phyloP scores from a whole-genome alignment of 176 grass and related monocot genomes.

The Cocos nucifera region DNA sequence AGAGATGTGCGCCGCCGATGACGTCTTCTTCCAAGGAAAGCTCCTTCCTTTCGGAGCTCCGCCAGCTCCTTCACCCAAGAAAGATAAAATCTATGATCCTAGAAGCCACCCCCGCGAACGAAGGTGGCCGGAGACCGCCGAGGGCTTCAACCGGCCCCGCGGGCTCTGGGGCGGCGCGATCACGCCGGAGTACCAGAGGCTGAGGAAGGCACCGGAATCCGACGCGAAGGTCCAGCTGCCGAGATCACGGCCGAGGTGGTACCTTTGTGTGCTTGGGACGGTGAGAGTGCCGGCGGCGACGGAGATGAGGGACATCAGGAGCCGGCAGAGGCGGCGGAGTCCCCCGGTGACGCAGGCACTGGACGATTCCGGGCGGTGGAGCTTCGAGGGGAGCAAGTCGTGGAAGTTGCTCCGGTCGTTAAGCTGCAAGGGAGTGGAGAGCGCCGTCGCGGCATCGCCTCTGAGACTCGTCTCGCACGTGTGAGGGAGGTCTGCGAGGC shows the following conservation, averaged over 20 bases:
- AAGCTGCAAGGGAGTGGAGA: constrained; percentile 68
- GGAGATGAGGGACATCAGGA: constrained; percentile 69
- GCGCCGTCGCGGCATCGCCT: constrained; percentile 41
- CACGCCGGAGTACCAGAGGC: not conserved
- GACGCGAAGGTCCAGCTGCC: not conserved
- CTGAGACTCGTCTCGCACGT: constrained; percentile 32
- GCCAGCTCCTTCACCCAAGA: constrained; percentile 8
- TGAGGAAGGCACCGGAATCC: not conserved
- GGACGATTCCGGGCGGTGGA: not conserved
- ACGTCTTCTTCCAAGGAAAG: constrained; percentile 15
- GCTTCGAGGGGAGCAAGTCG: constrained; percentile 21
- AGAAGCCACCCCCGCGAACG: too few relatives aligned
- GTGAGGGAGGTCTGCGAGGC: too few relatives aligned
- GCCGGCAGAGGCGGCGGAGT: constrained; percentile 26
- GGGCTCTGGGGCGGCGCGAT: too few relatives aligned
- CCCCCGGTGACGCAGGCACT: not conserved
- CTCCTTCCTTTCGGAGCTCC: constrained; percentile 21
- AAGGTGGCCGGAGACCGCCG: not conserved
- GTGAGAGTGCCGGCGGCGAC: constrained; percentile 52
- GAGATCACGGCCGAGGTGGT: constrained; percentile 30
- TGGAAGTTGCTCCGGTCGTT: constrained; percentile 64
- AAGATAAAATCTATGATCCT: not conserved
- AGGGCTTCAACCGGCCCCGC: too few relatives aligned
- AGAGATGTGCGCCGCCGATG: constrained; percentile 20
- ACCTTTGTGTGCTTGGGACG: constrained; percentile 39